Evolutionary conservation across 2,329 filamentous ascomycete species (phyloP), one percentile per base, ranked within the genome.

Genomic region (Nothopassalora personata): DNA sequence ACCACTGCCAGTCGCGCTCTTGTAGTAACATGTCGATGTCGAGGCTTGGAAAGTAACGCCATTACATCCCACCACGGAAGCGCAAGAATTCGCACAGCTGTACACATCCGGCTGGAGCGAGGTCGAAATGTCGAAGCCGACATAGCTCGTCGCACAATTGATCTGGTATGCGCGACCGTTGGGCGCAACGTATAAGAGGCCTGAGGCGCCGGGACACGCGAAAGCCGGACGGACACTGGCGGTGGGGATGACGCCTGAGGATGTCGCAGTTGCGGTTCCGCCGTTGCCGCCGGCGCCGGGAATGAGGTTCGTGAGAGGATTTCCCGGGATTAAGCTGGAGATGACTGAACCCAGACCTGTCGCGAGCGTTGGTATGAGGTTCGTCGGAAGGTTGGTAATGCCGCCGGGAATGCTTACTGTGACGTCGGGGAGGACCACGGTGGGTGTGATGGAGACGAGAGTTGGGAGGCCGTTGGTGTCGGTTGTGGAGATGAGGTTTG

Each of bases 201-300:
- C 64, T n/a, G 66, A 57, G 34, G 68, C 68, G 13, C 19, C 36
- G 1, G 69, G 68, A 53, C 69, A 71, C 19, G 51, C 55, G 54
- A 69, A 58, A 15, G 66, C 39, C 3, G 66, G 57, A 8, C 54
- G 28, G 3, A 39, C 33, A 5, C 62, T 65, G 0, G 67, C 62
- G 28, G 63, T 65, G 5, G 67, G 66, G 19, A 63, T 53, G 7
- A 60, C 18, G 10, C 46, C 23, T 36, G 49, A 30, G 28, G 7
- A 8, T 31, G 47, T 49, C 28, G 50, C 18, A 51, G 4, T 39
- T 28, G 52, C 30, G 33, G 11, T 36, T 13, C 52, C 33, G 51
- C 51, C 51, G 23, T 33, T 33, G 23, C 23, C 23, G 3, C 23
- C 23, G 5, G 3, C 18, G 23, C 33, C 31, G 8, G 52, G 52